phyloP scores from a whole-genome alignment of 78 protist species.

The Tieghemostelium lacteum region DNA sequence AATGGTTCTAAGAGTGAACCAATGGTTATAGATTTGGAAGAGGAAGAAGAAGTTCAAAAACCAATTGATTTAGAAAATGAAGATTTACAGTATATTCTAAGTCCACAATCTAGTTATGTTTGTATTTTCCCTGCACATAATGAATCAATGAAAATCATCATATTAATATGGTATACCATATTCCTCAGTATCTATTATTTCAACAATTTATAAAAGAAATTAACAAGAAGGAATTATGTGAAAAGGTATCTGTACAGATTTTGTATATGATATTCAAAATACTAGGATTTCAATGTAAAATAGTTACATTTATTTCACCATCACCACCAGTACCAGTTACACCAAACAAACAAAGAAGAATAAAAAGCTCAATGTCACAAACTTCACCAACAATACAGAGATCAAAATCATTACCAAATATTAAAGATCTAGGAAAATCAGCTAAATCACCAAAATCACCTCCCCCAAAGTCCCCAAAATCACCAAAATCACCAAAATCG shows the following conservation, averaged over 20 bases:
- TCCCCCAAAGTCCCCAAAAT: not conserved
- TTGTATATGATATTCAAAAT: slow-evolving; percentile 46
- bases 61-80: too few relatives aligned
- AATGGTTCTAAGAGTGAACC: too few relatives aligned
- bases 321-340: slow-evolving; percentile 50
- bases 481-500: slow-evolving; percentile 1
- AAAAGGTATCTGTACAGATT: slow-evolving; percentile 1
- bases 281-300: not conserved
- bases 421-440: not conserved
- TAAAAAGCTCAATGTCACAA: not conserved
- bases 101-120: too few relatives aligned
- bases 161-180: too few relatives aligned
- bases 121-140: too few relatives aligned
- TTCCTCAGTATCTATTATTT: slow-evolving; percentile 10
- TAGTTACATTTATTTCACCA: slow-evolving; percentile 4
- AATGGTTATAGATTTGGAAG: too few relatives aligned
- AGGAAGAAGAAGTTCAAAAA: too few relatives aligned
- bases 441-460: slow-evolving; percentile 12
- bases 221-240: not conserved
- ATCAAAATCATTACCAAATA: slow-evolving; percentile 9
- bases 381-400: not conserved
- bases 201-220: not conserved
- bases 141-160: too few relatives aligned
- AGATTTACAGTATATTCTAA: too few relatives aligned
- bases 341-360: slow-evolving; percentile 20